These are phyloP conservation scores for Stachybotrys elegans DNA, from an alignment of 2,329 filamentous ascomycete species.

Conservation along the genomic window DNA sequence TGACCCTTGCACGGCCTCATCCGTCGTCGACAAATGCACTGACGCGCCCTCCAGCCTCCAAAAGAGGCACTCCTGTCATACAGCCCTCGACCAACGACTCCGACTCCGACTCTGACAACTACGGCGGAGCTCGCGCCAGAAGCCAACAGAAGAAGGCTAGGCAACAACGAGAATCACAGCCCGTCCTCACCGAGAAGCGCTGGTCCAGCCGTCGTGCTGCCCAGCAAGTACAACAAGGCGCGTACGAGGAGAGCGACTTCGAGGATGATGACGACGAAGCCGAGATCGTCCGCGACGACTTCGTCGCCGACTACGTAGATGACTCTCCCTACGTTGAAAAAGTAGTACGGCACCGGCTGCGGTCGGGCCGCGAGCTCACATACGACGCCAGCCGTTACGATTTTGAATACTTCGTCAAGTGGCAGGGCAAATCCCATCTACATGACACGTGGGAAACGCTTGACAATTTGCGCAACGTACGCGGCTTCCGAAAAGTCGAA, in stretches of 20 bases:
- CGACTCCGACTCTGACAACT: constrained; percentile 70
- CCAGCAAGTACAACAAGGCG: constrained; percentile 61
- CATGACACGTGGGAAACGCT: constrained; percentile 93
- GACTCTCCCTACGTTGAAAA: constrained; percentile 83
- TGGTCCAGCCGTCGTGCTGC: constrained; percentile 86
- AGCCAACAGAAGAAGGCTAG: constrained; percentile 71
- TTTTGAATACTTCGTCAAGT: constrained; percentile 92
- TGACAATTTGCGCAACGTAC: constrained; percentile 67
- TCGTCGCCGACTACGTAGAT: constrained; percentile 65
- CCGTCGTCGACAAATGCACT: constrained; percentile 6
- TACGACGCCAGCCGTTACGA: constrained; percentile 62
- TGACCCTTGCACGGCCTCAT: constrained; percentile 8
- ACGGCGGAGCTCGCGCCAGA: constrained; percentile 70
- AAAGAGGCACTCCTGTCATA: constrained; percentile 51
- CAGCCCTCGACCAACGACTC: constrained; percentile 55
- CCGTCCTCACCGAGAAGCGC: constrained; percentile 72
- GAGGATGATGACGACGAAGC: constrained; percentile 62
- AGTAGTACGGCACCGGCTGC: constrained; percentile 79
- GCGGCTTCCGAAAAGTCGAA: constrained; percentile 83
- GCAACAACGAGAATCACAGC: constrained; percentile 63
- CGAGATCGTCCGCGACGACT: constrained; percentile 56
- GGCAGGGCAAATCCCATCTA: constrained; percentile 91
- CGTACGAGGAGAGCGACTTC: constrained; percentile 62
- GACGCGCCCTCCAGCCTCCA: constrained; percentile 44
- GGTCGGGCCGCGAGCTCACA: constrained; percentile 58